A percentile compares a stretch with the other conserved stretches of the same genome.
These are phyloP conservation scores for Colletotrichum ledebouriae DNA, from an alignment of 2,329 filamentous ascomycete genomes.

Conservation along the genomic window DNA sequence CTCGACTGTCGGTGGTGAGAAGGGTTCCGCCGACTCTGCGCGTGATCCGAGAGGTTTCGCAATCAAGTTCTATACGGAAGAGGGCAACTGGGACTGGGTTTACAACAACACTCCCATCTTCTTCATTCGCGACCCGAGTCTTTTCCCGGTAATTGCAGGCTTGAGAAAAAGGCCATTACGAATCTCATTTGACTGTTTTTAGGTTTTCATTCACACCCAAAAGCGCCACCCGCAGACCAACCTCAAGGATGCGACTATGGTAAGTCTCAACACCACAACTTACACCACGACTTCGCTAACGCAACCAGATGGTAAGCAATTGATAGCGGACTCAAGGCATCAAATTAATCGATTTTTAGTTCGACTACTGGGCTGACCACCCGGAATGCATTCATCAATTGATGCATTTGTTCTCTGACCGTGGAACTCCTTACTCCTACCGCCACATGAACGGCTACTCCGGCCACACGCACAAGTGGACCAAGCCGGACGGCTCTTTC, in stretches of 20 bases:
- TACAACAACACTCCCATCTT: conserved; percentile 84
- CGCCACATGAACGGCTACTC: conserved; percentile 78
- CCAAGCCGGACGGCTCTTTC: conserved; percentile 74
- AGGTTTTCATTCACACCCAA: conserved; percentile 80
- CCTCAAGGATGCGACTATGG: conserved; percentile 77
- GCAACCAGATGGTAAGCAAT: conserved; percentile 28
- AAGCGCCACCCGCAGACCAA: conserved; percentile 82
- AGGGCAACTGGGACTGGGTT: conserved; percentile 80
- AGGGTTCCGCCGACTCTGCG: conserved; percentile 77
- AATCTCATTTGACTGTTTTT: background rate
- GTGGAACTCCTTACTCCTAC: conserved; percentile 75
- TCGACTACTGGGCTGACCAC: conserved; percentile 66
- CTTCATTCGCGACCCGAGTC: conserved; percentile 80
- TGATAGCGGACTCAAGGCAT: background rate
- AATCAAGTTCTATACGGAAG: conserved; percentile 78
- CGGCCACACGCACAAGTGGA: conserved; percentile 74
- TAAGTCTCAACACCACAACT: conserved; percentile 43
- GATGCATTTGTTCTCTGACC: conserved; percentile 76
- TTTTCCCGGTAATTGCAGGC: conserved; percentile 68
- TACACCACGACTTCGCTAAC: conserved; percentile 7
- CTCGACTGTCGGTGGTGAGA: conserved; percentile 82
- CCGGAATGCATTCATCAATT: conserved; percentile 74
- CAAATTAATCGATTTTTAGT: conserved; percentile 52
- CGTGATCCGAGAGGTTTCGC: conserved; percentile 81
- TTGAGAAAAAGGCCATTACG: background rate